Percentiles rank a stretch among this genome's conserved stretches.
Conservation (phyloP, 208 protist genomes). For the Trypanosoma lewisi region DNA sequence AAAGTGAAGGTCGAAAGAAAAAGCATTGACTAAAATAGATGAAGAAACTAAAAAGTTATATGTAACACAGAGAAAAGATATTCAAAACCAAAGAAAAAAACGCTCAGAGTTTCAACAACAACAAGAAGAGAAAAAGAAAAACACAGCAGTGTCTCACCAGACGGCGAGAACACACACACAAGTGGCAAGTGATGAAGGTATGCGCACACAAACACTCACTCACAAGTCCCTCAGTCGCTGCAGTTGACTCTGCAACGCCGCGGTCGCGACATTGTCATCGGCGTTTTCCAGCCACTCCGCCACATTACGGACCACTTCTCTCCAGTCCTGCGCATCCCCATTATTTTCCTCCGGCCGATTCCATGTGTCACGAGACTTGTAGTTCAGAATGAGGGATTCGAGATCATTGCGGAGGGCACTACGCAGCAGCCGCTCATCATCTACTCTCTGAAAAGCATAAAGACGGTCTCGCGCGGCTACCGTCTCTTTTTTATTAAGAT, state of each 20-base stretch:
- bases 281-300: conserved; percentile 46
- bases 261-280: conserved; percentile 15
- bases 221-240: conserved; percentile 35
- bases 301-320: conserved; percentile 30
- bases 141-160: not conserved
- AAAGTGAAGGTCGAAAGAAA: too few species aligned
- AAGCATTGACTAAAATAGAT: too few species aligned
- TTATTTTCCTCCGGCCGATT: not conserved
- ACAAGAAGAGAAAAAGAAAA: conserved; percentile 3
- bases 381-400: conserved; percentile 45
- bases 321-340: conserved; percentile 27
- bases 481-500: conserved; percentile 40
- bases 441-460: conserved; percentile 38
- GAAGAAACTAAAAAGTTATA: too few species aligned
- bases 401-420: conserved; percentile 70
- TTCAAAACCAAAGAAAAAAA: not conserved
- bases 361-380: conserved; percentile 50
- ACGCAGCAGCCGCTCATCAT: conserved; percentile 41
- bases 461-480: conserved; percentile 30
- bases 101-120: not conserved
- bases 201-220: not conserved
- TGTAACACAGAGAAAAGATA: too few species aligned
- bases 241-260: conserved; percentile 17
- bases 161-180: not conserved
- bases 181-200: not conserved